Evolutionary conservation across 2,329 filamentous ascomycete species (phyloP), one percentile per base, ranked within the genome.

Genomic region (Mycosphaerella arachidis): DNA sequence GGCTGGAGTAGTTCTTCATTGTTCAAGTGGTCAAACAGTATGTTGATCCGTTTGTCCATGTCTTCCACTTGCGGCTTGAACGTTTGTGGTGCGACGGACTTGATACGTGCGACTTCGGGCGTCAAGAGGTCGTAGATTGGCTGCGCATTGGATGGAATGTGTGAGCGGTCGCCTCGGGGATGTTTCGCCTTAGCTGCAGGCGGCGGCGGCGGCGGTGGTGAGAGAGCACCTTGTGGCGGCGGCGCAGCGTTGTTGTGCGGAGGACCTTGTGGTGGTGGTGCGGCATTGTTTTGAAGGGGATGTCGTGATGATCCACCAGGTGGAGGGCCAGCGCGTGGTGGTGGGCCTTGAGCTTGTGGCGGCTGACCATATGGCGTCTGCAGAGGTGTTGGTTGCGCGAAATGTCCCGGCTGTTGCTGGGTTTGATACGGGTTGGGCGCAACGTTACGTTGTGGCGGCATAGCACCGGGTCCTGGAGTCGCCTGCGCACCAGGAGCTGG

Each of bases 1-100:
- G 89, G 84, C 77, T 89, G 90, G 57, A 97, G 81, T 45, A 97
- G 80, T 71, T 97, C 92, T 71, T 92, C 89, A 67, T 97, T 97
- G 82, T 97, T 99, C 51, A 99, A 81, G 74, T 97, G 92, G 72
- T 99, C 93, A 73, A 97, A 97, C n/a, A 99, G 80, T 53, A 97
- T 87, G 69, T 90, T 68, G 60, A 99, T 82, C 30, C 94, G 87
- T 78, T 96, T 96, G 74, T 96, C 91, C 1, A 92, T 94, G 73
- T 97, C 94, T 69, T 91, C 90, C 20, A 99, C 92, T 73, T 97
- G 92, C 13, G 87, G 83, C 64, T 90, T 88, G 78, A 94, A 97
- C 16, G 88, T 87, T n/a, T 88, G 81, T 18, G 94, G 94, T 0
- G 94, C 94, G 67, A 91, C 89, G 33, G 86, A 79, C 61, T 92